phyloP scores from a whole-genome alignment of 2,329 filamentous ascomycete species.

The Claviceps arundinis region DNA sequence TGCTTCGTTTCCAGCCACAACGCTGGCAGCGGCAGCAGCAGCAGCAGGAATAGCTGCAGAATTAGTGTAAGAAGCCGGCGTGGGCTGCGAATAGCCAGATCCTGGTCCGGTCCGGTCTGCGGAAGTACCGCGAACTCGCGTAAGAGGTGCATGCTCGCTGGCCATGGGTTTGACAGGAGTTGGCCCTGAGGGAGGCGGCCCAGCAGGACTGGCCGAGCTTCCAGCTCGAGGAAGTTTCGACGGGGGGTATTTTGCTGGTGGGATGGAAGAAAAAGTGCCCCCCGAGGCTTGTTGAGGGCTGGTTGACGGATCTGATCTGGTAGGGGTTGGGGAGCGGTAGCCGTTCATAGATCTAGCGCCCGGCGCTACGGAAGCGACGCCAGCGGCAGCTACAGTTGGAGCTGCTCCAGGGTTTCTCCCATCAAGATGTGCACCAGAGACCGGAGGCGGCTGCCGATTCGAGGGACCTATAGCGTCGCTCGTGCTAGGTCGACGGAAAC shows the following conservation, averaged over 20 bases:
- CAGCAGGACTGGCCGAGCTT: slow-evolving; percentile 24
- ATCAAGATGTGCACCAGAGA: not conserved
- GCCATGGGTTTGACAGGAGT: slow-evolving; percentile 32
- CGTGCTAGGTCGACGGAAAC: slow-evolving; percentile 28
- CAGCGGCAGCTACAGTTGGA: not conserved
- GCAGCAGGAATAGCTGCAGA: slow-evolving; percentile 20
- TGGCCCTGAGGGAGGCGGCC: slow-evolving; percentile 42
- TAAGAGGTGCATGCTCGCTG: slow-evolving; percentile 26
- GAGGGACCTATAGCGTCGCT: slow-evolving; percentile 18
- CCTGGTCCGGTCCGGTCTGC: slow-evolving; percentile 27
- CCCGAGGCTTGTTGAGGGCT: slow-evolving; percentile 19
- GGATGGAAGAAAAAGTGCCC: slow-evolving; percentile 9
- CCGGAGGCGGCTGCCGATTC: slow-evolving; percentile 24
- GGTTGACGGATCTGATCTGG: slow-evolving; percentile 21
- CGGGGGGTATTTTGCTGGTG: slow-evolving; percentile 16
- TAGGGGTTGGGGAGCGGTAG: slow-evolving; percentile 24
- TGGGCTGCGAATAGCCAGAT: slow-evolving; percentile 23
- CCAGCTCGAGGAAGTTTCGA: slow-evolving; percentile 22
- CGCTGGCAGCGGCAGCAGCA: slow-evolving; percentile 8
- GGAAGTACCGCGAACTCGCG: slow-evolving; percentile 35
- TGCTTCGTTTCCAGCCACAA: slow-evolving; percentile 31
- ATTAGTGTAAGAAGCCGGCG: not conserved
- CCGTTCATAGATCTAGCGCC: slow-evolving; percentile 28
- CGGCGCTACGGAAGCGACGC: not conserved
- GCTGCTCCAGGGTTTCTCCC: slow-evolving; percentile 1